Evolutionary conservation across 2,329 filamentous ascomycete species (phyloP), one percentile per base, ranked within the genome.

Genomic region (Calycina herbarum): DNA sequence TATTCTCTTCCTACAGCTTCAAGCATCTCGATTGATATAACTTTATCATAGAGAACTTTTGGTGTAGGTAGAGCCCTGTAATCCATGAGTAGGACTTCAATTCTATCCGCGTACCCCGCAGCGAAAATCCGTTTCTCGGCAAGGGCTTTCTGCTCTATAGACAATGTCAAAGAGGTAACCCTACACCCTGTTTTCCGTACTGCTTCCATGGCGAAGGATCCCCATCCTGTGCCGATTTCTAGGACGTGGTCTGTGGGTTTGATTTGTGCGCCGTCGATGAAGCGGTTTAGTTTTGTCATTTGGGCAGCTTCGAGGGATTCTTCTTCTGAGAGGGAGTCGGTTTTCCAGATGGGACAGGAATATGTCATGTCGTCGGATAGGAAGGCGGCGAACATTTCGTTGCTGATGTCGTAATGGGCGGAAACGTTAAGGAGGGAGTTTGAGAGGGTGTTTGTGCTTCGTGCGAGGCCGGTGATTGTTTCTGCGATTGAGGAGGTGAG

Each of bases 171-270:
- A 64, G 83, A 88, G 1, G 90, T 93, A 1, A 92, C 86, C 24
- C 82, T 81, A 74, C 90, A 93, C 5, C 87, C 87, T 0, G 88
- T 91, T 69, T 78, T 81, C 66, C 82, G 80, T 0, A 89, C 89
- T 0, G 89, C 89, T 68, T 86, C 83, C 54, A 93, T 91, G 2
- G 89, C 89, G 70, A 93, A 88, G 42, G 86, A 88, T 1, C 90
- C 90, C 90, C 89, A 93, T 13, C 90, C 89, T 1, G 88, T 91
- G 2, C 90, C 90, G 63, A 93, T 92, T 71, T 93, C 90, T 17
- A 93, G 78, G 1, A 93, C 85, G 72, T 91, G 89, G 68, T 93
- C 89, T 1, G 82, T 82, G 0, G 81, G 65, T 68, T 89, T 87
- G 68, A 92, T 86, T 59, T 79, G 83, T 15, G 87, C 86, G 33